These are phyloP conservation scores for Sophora flavescens DNA, from an alignment of 306 rosid species.

Conservation along the genomic window DNA sequence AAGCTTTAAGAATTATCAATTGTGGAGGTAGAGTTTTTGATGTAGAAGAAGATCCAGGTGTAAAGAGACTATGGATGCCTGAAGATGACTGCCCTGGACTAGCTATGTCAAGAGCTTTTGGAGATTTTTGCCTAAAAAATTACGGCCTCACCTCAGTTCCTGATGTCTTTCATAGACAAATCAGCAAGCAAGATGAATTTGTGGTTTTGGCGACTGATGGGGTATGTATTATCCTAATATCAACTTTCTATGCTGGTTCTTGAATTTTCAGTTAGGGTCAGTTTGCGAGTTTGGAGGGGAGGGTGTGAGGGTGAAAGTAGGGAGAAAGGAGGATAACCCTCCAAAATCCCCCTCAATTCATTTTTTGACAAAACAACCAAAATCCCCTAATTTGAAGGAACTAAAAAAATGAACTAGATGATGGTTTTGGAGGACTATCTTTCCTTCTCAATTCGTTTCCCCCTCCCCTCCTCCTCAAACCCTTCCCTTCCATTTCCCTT, in stretches of 20 bases:
- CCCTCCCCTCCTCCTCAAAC: too few species aligned
- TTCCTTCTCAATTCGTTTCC: too few species aligned
- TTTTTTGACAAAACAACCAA: too few species aligned
- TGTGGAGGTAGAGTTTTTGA: slow-evolving; percentile 78
- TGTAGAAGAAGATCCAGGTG: slow-evolving; percentile 62
- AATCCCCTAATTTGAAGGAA: too few species aligned
- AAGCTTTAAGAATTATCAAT: slow-evolving; percentile 71
- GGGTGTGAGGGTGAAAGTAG: too few species aligned
- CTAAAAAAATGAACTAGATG: too few species aligned
- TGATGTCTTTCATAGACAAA: slow-evolving; percentile 61
- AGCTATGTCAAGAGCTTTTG: slow-evolving; percentile 93
- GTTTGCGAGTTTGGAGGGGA: too few species aligned
- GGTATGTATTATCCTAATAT: slow-evolving; percentile 50
- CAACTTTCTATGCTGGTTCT: slow-evolving; percentile 15
- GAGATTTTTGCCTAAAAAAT: slow-evolving; percentile 87
- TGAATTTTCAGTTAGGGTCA: slow-evolving; percentile 3
- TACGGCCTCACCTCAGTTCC: slow-evolving; percentile 80
- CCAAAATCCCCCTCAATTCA: too few species aligned
- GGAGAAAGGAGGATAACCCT: too few species aligned
- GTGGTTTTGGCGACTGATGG: slow-evolving; percentile 91
- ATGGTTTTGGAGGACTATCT: too few species aligned
- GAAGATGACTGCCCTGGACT: slow-evolving; percentile 77
- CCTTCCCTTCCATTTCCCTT: too few species aligned
- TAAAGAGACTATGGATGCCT: slow-evolving; percentile 83
- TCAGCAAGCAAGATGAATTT: slow-evolving; percentile 71